Conservation (phyloP, 495 filamentous ascomycete genomes). For the Penicillium pulvis region DNA sequence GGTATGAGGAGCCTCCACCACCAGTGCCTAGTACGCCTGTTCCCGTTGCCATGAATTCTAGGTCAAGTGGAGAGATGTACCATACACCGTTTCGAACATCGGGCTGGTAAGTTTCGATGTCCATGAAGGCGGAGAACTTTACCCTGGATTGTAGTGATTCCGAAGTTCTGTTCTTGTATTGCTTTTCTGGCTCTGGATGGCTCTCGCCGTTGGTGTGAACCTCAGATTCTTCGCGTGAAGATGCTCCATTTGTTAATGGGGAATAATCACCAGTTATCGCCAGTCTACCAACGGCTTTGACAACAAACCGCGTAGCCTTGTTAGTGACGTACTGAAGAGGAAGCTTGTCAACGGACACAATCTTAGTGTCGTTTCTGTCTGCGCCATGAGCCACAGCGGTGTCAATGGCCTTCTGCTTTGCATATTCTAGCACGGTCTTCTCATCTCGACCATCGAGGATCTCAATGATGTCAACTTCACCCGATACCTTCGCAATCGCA, state of each 20-base stretch:
- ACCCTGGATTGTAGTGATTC: conserved; percentile 6
- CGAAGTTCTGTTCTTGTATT: conserved; percentile 2
- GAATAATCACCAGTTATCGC: conserved; percentile 8
- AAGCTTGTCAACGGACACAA: conserved; percentile 38
- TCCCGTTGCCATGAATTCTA: conserved; percentile 31
- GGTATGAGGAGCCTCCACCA: conserved; percentile 26
- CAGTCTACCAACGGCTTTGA: conserved; percentile 37
- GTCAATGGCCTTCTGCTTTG: conserved; percentile 41
- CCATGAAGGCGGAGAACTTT: conserved; percentile 23
- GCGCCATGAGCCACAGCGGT: conserved; percentile 43
- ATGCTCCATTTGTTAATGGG: neutral
- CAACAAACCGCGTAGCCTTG: conserved; percentile 30
- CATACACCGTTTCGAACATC: conserved; percentile 44
- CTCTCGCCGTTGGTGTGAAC: neutral
- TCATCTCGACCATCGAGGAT: conserved; percentile 37
- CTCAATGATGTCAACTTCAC: conserved; percentile 48
- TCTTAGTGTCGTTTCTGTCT: conserved; percentile 25
- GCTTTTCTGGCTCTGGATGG: conserved; percentile 14
- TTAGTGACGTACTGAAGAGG: conserved; percentile 42
- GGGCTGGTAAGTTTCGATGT: conserved; percentile 53
- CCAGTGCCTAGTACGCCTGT: conserved; percentile 28
- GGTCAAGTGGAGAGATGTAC: conserved; percentile 27
- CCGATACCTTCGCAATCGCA: conserved; percentile 53
- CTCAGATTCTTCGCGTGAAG: neutral
- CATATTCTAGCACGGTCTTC: conserved; percentile 34